Evolutionary conservation across 179 eudicot genomes (phyloP).

Genomic region (Heliamphora pulchella): DNA sequence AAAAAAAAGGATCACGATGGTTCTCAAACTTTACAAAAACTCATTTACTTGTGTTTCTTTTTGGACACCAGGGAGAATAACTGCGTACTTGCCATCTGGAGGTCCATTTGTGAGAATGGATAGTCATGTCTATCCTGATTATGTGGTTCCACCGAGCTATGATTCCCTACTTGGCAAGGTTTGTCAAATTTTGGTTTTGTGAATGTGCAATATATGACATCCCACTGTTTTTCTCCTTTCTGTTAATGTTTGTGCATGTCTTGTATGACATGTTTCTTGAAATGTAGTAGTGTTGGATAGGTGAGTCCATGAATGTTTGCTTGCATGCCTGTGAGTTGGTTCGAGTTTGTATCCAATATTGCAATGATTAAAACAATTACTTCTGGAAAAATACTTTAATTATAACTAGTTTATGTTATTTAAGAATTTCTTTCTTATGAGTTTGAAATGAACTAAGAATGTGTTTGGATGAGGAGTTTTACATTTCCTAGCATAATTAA

Average conservation of each 20-base stretch:
- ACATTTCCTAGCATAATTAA: neutral
- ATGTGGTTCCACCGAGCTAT: constrained; percentile 95
- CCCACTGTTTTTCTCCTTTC: neutral
- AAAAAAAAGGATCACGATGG: neutral
- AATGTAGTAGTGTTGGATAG: neutral
- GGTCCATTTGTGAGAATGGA: constrained; percentile 99
- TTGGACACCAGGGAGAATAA: constrained; percentile 58
- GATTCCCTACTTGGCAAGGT: constrained; percentile 99
- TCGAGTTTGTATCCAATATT: neutral
- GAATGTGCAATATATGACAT: constrained; percentile 4
- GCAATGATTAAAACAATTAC: neutral
- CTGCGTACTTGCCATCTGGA: constrained; percentile 87
- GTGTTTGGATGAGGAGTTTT: neutral
- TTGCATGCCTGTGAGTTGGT: neutral
- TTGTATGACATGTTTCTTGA: neutral
- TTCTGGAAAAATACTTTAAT: neutral
- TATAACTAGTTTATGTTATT: neutral
- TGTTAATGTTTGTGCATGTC: neutral
- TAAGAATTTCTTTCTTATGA: neutral
- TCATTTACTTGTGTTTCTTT: constrained; percentile 1
- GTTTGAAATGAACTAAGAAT: neutral
- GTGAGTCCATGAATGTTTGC: neutral
- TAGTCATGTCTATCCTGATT: constrained; percentile 94
- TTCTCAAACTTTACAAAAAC: neutral
- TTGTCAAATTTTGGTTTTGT: constrained; percentile 17